These are phyloP conservation scores for Tulasnella sp. DNA, from an alignment of 768 basidiomycete genomes.

Conservation along the genomic window DNA sequence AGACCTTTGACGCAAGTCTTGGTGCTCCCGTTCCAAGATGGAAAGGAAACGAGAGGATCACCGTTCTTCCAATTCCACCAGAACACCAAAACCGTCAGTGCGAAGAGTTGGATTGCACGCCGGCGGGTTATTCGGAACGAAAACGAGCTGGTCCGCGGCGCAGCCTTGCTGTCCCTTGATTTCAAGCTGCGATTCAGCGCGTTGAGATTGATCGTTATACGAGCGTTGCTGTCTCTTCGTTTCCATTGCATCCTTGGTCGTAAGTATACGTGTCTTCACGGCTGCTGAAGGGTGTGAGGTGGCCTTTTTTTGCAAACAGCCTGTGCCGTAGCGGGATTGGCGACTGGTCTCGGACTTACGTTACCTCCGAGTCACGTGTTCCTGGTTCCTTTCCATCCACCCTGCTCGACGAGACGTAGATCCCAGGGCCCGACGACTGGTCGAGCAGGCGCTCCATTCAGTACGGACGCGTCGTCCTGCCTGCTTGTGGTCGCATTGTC, in stretches of 20 bases:
- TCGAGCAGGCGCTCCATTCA: too few species aligned
- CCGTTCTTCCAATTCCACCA: constrained; percentile 7
- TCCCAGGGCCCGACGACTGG: neutral
- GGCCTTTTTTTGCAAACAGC: neutral
- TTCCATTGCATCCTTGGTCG: neutral
- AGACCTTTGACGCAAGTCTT: neutral
- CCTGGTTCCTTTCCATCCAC: neutral
- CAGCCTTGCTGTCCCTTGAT: neutral
- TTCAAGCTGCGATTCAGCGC: neutral
- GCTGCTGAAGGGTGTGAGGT: neutral
- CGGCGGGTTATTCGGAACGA: neutral
- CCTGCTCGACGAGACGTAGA: neutral
- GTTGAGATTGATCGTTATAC: neutral
- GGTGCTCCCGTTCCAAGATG: neutral
- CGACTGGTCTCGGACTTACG: neutral
- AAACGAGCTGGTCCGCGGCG: neutral
- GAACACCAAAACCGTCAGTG: neutral
- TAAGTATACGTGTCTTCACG: neutral
- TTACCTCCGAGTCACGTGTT: neutral
- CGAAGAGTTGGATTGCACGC: neutral
- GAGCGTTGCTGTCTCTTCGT: constrained; percentile 2
- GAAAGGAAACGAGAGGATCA: neutral
- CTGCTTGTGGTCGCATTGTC: neutral
- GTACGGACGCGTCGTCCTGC: neutral
- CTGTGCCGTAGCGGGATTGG: neutral